Base-by-base conservation (phyloP, 2,329 filamentous ascomycete species). In the Verticillium tricorpus region DNA sequence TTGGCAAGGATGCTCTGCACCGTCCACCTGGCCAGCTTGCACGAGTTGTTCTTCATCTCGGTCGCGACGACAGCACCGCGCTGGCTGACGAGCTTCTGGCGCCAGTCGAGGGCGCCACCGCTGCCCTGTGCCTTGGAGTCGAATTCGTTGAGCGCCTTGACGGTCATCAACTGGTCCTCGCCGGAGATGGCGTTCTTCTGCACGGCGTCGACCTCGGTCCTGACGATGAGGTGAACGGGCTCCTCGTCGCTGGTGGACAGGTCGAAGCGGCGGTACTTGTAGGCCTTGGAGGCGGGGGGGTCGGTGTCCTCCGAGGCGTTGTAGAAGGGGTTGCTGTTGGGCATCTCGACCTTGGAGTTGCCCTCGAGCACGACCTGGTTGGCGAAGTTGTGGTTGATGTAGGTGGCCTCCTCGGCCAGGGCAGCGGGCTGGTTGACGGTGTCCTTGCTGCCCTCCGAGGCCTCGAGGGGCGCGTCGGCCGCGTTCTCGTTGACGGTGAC, bases 21-120 rank as follows among this genome's bases (percentile, higher is more conserved):
- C 35, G 95, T 97, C 95, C 95, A 99, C 76, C 95, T 85, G 62
- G 95, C 95, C 66, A 99, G 89, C 84, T 99, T 99, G 90, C 92
- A 96, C 74, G 89, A 93, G 86, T 99, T 99, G 87, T 99, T 99
- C 91, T 99, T 99, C 95, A 99, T 99, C 83, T 99, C 95, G 14
- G 95, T 99, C 22, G 95, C 95, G 31, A 99, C 91, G 54, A 99
- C 94, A 62, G 95, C 95, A 87, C 95, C 95, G 72, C 95, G 90
- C 82, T 97, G 93, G 70, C 89, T 92, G 67, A 91, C 90, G 64
- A 99, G 86, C 86, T 99, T 99, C 69, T 89, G 90, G 75, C 95
- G 87, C 95, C 95, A 99, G 85, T 99, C 95, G 59, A 99, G 85
- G 61, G 95, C 95, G 67, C 94, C 93, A 69, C 95, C 95, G 68